phyloP scores from a whole-genome alignment of 371 early-diverging fungal species.

The Catenaria anguillulae region DNA sequence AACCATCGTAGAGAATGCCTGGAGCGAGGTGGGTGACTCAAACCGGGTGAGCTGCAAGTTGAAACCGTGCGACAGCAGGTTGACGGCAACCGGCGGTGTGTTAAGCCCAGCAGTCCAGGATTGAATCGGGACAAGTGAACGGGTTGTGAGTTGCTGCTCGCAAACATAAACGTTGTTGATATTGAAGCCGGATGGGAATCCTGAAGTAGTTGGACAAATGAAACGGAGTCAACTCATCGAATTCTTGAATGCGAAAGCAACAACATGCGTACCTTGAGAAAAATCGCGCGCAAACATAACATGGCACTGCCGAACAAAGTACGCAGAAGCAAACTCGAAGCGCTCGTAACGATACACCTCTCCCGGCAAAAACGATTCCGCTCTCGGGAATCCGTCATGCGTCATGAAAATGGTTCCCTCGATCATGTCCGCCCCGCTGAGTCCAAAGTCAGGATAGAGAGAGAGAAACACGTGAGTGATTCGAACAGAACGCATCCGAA shows the following conservation, averaged over 20 bases:
- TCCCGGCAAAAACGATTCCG: neutral
- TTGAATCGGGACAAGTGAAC: no score
- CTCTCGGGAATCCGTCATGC: neutral
- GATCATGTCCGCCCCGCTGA: neutral
- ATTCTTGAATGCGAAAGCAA: neutral
- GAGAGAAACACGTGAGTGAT: neutral
- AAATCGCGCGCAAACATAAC: neutral
- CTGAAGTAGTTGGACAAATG: neutral
- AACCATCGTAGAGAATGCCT: no score
- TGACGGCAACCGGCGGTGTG: no score
- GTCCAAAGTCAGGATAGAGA: no score
- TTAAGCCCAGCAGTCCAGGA: no score
- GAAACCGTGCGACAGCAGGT: no score
- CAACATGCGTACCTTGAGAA: neutral
- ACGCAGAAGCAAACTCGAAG: neutral
- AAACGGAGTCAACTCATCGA: neutral
- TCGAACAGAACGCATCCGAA: neutral
- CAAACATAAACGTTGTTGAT: neutral
- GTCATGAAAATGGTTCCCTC: neutral
- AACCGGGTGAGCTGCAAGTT: no score
- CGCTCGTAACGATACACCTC: neutral
- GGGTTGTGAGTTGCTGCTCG: no score
- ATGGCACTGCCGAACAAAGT: neutral
- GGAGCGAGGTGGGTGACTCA: no score
- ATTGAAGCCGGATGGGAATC: neutral